phyloP scores from a whole-genome alignment of 495 filamentous ascomycete species.

The Aspergillus asperescens region DNA sequence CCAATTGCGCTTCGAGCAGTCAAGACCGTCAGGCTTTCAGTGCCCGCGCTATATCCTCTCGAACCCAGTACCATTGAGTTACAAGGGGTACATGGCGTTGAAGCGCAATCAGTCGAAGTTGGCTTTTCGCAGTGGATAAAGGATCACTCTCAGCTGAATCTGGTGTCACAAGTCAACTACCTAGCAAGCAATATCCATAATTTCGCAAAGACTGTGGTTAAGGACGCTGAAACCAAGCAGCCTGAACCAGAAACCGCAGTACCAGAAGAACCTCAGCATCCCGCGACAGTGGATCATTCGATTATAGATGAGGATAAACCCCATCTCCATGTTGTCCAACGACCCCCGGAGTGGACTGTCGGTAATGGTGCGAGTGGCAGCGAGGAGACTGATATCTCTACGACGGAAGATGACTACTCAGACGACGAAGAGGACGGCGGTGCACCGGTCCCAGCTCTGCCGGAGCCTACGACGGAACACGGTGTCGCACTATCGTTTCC shows the following conservation, averaged over 20 bases:
- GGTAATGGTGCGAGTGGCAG: slow-evolving; percentile 36
- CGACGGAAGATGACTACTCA: slow-evolving; percentile 39
- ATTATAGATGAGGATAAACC: slow-evolving; percentile 41
- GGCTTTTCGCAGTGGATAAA: slow-evolving; percentile 57
- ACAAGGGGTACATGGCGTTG: slow-evolving; percentile 54
- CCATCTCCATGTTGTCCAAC: slow-evolving; percentile 71
- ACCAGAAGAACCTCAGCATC: slow-evolving; percentile 13
- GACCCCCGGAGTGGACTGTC: slow-evolving; percentile 75
- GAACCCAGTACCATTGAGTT: slow-evolving; percentile 63
- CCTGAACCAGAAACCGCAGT: slow-evolving; percentile 1
- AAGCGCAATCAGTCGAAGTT: slow-evolving; percentile 56
- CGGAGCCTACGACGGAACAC: slow-evolving; percentile 38
- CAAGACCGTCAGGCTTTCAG: slow-evolving; percentile 60
- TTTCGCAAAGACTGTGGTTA: slow-evolving; percentile 52
- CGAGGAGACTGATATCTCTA: slow-evolving; percentile 30
- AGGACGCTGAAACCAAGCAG: slow-evolving; percentile 21
- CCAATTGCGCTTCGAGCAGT: slow-evolving; percentile 58
- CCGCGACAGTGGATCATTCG: not conserved
- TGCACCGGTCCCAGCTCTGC: slow-evolving; percentile 29
- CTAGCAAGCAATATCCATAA: slow-evolving; percentile 67
- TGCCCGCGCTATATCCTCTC: slow-evolving; percentile 70
- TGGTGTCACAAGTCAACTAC: slow-evolving; percentile 75
- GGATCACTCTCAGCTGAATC: slow-evolving; percentile 52
- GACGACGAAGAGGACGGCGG: slow-evolving; percentile 46
- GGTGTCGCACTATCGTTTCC: slow-evolving; percentile 83